Base-by-base conservation (phyloP, 768 basidiomycete genomes). In the Boletus rubroflammeus region DNA sequence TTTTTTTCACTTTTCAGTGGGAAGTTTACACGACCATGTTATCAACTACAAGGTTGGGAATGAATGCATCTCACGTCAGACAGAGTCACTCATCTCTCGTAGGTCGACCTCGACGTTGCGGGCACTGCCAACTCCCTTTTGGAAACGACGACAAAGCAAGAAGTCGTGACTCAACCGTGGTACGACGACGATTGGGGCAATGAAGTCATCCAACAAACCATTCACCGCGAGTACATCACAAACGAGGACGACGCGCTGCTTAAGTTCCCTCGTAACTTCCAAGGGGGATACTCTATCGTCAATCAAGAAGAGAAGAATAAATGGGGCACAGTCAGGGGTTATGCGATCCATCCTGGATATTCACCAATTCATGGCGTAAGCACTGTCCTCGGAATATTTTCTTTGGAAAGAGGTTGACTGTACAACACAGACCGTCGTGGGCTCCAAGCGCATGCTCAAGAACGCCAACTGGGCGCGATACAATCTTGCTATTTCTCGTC, bases 401-500 rank as follows among this genome's bases (percentile, higher is more conserved):
- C 3, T 19, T 8, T 7, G 32, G 1, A 8, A 23, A n/a, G 32
- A 29, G 1, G 49, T 52, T 46, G 63, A 59, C 25, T 3, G 6
- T 48, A 17, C 14, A 14, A 32, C 53, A 1, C 58, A 82, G 82
- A 80, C 80, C 5, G 78, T 81, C 47, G 74, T 84, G 0, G 78
- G 83, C 6, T 82, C 79, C 32, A 85, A 84, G 67, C 76, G 83
- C 2, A 72, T 83, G 8, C 66, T 79, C 45, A 77, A 83, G 32
- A 86, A 85, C 49, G 82, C 79, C 4, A 82, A 86, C 60, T 87
- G 84, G 81, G 84, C 84, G 3, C 77, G 81, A 32, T 81, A 85
- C 63, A 81, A 82, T 62, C 67, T 85, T 5, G 81, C 81, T 1
- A 77, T 85, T 13, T 79, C 82, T 17, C 70, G 66, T 49, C 75